These are phyloP conservation scores for Rutstroemia sydowiana DNA, from an alignment of 2,329 filamentous ascomycete species.

Conservation along the genomic window DNA sequence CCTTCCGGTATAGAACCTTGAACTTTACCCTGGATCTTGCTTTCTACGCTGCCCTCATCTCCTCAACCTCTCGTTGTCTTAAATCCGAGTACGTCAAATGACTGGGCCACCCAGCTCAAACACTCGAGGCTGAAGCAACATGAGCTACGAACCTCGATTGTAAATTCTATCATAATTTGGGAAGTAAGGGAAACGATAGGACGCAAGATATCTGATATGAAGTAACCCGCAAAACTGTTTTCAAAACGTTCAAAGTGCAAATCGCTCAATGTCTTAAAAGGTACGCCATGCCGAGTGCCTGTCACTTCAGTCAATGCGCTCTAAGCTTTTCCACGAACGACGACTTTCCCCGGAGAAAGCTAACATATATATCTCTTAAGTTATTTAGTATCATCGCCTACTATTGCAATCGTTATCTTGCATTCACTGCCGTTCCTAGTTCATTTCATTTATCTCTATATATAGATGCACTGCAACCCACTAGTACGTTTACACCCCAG, in stretches of 20 bases:
- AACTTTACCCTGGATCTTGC: neutral
- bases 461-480: neutral
- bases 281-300: conserved; percentile 4
- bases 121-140: conserved; percentile 9
- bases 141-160: conserved; percentile 4
- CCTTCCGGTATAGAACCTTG: neutral
- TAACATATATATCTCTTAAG: neutral
- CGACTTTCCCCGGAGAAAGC: neutral
- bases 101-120: conserved; percentile 2
- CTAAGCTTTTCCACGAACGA: neutral
- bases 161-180: conserved; percentile 2
- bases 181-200: conserved; percentile 5
- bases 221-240: neutral
- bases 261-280: conserved; percentile 8
- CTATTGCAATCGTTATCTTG: neutral
- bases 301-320: neutral
- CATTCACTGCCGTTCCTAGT: neutral
- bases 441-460: neutral
- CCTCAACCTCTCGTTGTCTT: neutral
- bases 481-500: neutral
- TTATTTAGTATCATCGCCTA: conserved; percentile 2
- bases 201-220: neutral
- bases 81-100: neutral
- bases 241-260: neutral
- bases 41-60: conserved; percentile 1